Evolutionary conservation across 192 early-diverging fungal species (phyloP).

Genomic region (Martensiomyces pterosporus): DNA sequence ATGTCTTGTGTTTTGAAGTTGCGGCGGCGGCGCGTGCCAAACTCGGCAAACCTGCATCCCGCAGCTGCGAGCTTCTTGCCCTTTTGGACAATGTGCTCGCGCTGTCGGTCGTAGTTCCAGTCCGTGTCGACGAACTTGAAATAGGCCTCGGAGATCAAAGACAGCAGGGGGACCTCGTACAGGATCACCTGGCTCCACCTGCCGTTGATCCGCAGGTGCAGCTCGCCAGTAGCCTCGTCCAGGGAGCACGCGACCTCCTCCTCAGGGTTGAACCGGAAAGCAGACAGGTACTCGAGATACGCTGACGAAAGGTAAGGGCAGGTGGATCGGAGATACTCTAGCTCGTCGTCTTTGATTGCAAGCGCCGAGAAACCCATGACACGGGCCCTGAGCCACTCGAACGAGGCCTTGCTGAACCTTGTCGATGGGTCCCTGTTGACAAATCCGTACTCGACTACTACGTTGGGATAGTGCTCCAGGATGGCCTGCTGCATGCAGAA

Average conservation of each 20-base stretch:
- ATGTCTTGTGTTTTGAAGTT: constrained; percentile 64
- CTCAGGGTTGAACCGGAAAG: constrained; percentile 51
- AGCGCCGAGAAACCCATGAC: constrained; percentile 27
- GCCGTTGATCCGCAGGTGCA: constrained; percentile 55
- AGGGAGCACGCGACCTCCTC: constrained; percentile 13
- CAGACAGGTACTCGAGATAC: constrained; percentile 59
- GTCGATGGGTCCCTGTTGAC: constrained; percentile 56
- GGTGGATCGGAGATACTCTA: constrained; percentile 37
- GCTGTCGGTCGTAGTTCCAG: constrained; percentile 63
- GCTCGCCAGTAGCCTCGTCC: constrained; percentile 8
- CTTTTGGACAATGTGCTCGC: constrained; percentile 53
- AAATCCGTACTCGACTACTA: constrained; percentile 59
- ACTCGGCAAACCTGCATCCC: constrained; percentile 71
- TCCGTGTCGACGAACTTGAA: constrained; percentile 64
- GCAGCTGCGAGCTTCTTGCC: constrained; percentile 43
- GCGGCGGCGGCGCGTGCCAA: constrained; percentile 70
- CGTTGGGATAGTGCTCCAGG: constrained; percentile 62
- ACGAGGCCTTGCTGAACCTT: constrained; percentile 38
- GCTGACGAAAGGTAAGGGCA: constrained; percentile 55
- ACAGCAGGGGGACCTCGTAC: constrained; percentile 70
- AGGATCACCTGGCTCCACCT: constrained; percentile 69
- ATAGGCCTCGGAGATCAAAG: constrained; percentile 66
- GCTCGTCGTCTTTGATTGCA: constrained; percentile 18
- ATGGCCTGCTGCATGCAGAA: constrained; percentile 80
- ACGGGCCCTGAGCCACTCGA: constrained; percentile 44